These are phyloP conservation scores for Zea luxurians DNA, from an alignment of 176 grass and related monocot species.

Conservation along the genomic window DNA sequence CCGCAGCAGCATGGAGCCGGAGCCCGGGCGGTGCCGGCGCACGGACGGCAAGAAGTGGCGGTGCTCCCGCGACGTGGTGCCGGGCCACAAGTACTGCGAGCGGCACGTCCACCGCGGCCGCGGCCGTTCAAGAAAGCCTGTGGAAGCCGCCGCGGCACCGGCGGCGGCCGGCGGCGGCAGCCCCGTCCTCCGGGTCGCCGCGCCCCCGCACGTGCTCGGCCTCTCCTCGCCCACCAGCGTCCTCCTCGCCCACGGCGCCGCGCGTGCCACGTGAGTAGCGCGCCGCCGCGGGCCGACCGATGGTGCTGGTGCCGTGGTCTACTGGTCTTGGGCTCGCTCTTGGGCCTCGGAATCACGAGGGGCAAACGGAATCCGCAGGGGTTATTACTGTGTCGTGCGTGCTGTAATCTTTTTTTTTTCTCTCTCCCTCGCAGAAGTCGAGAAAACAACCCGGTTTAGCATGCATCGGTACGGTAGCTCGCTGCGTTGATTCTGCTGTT, in stretches of 20 bases:
- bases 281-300: not conserved
- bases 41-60: conserved; percentile 99
- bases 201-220: conserved; percentile 36
- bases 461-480: no score
- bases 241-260: conserved; percentile 50
- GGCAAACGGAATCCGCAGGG: conserved; percentile 40
- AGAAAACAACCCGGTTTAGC: no score
- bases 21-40: conserved; percentile 86
- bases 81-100: conserved; percentile 98
- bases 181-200: not conserved
- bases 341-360: not conserved
- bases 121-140: conserved; percentile 99
- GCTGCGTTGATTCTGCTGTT: not conserved
- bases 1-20: conserved; percentile 94
- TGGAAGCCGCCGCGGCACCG: conserved; percentile 52
- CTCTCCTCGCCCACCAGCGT: conserved; percentile 58
- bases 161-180: not conserved
- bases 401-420: conserved; percentile 14
- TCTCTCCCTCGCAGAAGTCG: no score
- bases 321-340: not conserved
- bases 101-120: conserved; percentile 96
- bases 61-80: conserved; percentile 87
- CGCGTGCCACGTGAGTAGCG: conserved; percentile 42
- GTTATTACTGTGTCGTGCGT: conserved; percentile 35
- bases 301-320: no score